phyloP scores from a whole-genome alignment of 345 rosid genomes.

The Rubroshorea leprosula region DNA sequence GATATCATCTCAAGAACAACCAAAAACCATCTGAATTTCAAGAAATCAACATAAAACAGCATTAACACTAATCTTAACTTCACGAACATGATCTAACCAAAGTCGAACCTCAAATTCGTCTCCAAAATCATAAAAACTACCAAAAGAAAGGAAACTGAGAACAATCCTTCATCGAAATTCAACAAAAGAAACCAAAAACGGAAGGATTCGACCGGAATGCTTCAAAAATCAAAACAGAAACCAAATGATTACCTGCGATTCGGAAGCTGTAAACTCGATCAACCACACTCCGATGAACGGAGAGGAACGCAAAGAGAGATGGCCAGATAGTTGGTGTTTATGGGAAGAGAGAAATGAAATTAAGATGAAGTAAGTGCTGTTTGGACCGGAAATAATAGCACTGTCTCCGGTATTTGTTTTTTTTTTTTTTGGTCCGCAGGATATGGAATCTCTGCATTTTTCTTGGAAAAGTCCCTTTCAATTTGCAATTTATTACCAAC shows the following conservation, averaged over 20 bases:
- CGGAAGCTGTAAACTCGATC: conserved; percentile 19
- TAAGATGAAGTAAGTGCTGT: conserved; percentile 16
- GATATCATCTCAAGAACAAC: not conserved
- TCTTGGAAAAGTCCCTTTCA: conserved; percentile 3
- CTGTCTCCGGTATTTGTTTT: conserved; percentile 14
- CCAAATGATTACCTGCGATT: conserved; percentile 21
- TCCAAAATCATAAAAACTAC: not conserved
- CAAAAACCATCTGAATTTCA: conserved; percentile 1
- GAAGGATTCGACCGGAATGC: conserved; percentile 1
- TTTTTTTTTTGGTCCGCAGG: conserved; percentile 25
- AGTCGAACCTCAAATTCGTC: not conserved
- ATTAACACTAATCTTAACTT: not conserved
- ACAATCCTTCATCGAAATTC: conserved; percentile 7
- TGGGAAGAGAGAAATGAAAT: not conserved
- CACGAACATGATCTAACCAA: not conserved
- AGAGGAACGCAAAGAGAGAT: not conserved
- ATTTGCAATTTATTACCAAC: conserved; percentile 1
- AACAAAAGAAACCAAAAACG: not conserved
- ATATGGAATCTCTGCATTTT: conserved; percentile 27
- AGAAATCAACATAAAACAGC: not conserved
- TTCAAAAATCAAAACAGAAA: conserved; percentile 13
- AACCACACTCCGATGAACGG: conserved; percentile 7
- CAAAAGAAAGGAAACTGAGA: not conserved
- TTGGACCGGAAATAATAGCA: conserved; percentile 15
- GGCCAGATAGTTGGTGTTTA: conserved; percentile 1